Evolutionary conservation across 208 protist species (phyloP).

Genomic region (Polymyxa betae): DNA sequence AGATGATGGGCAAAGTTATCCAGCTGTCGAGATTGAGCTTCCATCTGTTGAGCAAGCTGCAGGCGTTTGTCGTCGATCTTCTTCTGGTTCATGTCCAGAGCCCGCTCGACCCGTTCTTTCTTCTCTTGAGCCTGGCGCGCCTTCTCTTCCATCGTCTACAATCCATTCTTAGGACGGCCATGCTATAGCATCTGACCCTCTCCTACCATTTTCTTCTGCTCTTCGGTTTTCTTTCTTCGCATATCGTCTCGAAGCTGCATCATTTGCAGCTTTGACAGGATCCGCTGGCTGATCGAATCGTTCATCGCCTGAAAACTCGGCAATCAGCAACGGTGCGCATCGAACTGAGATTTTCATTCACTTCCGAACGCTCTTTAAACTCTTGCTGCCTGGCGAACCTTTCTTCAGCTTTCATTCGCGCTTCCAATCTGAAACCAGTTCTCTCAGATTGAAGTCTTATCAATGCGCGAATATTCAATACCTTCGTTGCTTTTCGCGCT

Average conservation of each 20-base stretch:
- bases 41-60: not conserved
- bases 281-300: not conserved
- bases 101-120: not conserved
- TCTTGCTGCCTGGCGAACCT: constrained; percentile 1
- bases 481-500: constrained; percentile 9
- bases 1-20: constrained; percentile 26
- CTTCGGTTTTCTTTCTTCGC: constrained; percentile 8
- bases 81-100: constrained; percentile 35
- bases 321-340: not conserved
- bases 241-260: constrained; percentile 9
- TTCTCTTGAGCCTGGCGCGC: not conserved
- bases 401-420: not conserved
- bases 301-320: not conserved
- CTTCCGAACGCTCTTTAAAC: not conserved
- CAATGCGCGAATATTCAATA: not conserved
- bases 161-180: not conserved
- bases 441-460: not conserved
- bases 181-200: not conserved
- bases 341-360: not conserved
- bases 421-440: not conserved
- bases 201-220: constrained; percentile 26
- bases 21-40: constrained; percentile 24
- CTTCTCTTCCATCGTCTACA: not conserved
- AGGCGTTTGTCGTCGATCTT: not conserved
- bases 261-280: constrained; percentile 24